Conservation (phyloP, 208 protist species). For the Leishmania martiniquensis region DNA sequence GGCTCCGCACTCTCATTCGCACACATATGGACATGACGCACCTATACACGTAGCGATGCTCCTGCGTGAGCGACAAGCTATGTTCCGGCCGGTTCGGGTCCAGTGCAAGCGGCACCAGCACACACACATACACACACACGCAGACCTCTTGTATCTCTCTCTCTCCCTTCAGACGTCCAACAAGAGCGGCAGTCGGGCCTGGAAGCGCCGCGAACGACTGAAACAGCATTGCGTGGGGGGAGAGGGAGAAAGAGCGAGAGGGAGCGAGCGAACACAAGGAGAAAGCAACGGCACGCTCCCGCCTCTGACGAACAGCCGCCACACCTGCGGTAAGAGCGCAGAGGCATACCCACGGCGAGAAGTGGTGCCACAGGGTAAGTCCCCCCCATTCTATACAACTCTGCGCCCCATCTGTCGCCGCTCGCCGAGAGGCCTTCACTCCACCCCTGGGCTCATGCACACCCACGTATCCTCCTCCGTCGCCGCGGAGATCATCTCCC, state of each 20-base stretch:
- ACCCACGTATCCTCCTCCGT: constrained; percentile 32
- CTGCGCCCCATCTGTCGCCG: background rate
- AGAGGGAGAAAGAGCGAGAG: background rate
- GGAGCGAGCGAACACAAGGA: background rate
- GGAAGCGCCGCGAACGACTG: background rate
- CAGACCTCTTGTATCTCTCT: background rate
- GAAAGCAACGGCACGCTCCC: too few species aligned
- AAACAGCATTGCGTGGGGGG: background rate
- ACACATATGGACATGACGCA: background rate
- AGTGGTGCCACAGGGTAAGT: background rate
- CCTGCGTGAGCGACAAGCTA: background rate
- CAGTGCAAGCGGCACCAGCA: background rate
- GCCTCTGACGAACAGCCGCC: background rate
- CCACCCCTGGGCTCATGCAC: constrained; percentile 8
- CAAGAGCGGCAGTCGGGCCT: background rate
- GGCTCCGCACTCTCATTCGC: background rate
- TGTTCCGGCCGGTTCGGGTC: background rate
- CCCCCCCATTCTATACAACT: background rate
- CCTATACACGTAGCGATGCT: background rate
- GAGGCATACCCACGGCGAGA: background rate
- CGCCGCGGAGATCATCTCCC: constrained; percentile 13
- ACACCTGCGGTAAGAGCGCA: background rate
- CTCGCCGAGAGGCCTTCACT: background rate
- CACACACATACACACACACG: too few species aligned
- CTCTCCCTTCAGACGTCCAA: background rate